Evolutionary conservation across 2,329 filamentous ascomycete species (phyloP), one percentile per base, ranked within the genome.

Genomic region (Beauveria sp.): DNA sequence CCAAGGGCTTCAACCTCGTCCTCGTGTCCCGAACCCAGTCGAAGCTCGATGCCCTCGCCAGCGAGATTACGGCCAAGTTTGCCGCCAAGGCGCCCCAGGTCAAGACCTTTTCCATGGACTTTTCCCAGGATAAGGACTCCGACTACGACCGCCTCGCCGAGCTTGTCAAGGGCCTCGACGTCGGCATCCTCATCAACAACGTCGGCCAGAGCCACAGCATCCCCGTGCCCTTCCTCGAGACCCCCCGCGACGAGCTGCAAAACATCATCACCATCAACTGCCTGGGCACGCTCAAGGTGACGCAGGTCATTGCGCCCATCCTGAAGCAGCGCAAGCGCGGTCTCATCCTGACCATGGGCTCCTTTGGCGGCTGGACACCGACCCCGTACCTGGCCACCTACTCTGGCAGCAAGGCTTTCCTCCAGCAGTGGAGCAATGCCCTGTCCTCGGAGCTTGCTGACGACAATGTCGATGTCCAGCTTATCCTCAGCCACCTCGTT

Each of bases 201-300:
- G 95, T 99, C 60, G 95, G 95, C 66, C 88, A 92, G 74, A 96
- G 90, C 75, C 95, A 99, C 80, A 88, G 82, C 74, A 96, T 98
- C 60, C 95, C 95, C 2, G 91, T 96, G 0, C 83, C 92, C 0
- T 99, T 99, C 77, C 78, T 89, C 55, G 83, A 91, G 69, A 98
- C 93, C 0, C 76, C 86, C 14, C 82, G 86, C 70, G 80, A 88
- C 63, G 95, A 98, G 78, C 85, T 99, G 71, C 83, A 88, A 70
- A 86, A 90, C 71, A 99, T 99, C 70, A 87, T 99, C 75, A 93
- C 87, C 57, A 93, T 99, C 82, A 99, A 99, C 79, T 97, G 93
- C 77, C 79, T 89, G 64, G 93, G 89, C 49, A 99, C 95, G 0
- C 83, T 99, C 42, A 89, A 90, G 71, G 87, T 93, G 58, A 99